A percentile compares a stretch with the other conserved stretches of the same genome.
These are phyloP conservation scores for Trichosporon ovoides DNA, from an alignment of 1,284 basidiomycete genomes.

Conservation along the genomic window DNA sequence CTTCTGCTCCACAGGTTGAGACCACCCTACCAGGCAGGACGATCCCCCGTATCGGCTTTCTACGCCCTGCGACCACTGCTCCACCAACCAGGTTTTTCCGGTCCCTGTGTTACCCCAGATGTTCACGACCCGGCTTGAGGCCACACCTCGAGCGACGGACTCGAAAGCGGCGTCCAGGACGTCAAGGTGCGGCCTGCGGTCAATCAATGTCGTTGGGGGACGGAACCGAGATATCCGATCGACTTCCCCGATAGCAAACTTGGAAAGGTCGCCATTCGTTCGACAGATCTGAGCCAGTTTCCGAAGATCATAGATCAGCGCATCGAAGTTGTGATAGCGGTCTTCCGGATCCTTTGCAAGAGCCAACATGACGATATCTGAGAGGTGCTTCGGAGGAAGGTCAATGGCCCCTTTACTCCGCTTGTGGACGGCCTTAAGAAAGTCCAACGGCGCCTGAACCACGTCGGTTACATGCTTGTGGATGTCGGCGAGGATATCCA, in stretches of 20 bases:
- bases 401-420: not conserved
- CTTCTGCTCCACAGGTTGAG: conserved; percentile 37
- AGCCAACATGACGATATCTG: conserved; percentile 39
- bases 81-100: conserved; percentile 38
- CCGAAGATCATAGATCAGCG: conserved; percentile 37
- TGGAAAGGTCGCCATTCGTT: conserved; percentile 25
- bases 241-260: conserved; percentile 35
- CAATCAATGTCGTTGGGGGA: conserved; percentile 27
- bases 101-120: conserved; percentile 37
- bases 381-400: conserved; percentile 30
- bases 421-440: conserved; percentile 16
- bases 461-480: conserved; percentile 31
- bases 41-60: conserved; percentile 17
- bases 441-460: conserved; percentile 23
- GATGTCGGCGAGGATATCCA: conserved; percentile 33
- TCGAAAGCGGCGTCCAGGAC: conserved; percentile 23
- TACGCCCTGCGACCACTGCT: conserved; percentile 27
- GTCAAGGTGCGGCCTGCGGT: conserved; percentile 29
- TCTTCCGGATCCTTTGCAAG: conserved; percentile 34
- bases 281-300: conserved; percentile 27
- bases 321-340: conserved; percentile 33
- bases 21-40: conserved; percentile 28
- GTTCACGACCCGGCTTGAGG: conserved; percentile 21
- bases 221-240: conserved; percentile 34
- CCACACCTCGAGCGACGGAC: conserved; percentile 1